Evolutionary conservation across 495 filamentous ascomycete species (phyloP), one percentile per base, ranked within the genome.

Genomic region (Beverwykella pulmonaria): DNA sequence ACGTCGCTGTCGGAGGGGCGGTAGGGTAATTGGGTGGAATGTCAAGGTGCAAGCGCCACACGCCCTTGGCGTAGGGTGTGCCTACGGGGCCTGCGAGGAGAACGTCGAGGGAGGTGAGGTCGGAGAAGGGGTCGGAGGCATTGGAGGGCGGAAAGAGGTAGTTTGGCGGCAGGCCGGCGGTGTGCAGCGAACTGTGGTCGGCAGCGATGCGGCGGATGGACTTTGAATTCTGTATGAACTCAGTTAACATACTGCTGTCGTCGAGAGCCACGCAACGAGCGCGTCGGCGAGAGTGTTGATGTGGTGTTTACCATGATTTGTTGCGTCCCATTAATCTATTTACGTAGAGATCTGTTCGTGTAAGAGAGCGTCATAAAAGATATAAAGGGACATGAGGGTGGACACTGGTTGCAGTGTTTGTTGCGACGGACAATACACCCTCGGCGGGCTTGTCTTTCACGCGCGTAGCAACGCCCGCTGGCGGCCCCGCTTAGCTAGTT

Each of bases 21-120:
- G 79, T 78, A 5, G 88, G 88, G 66, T 90, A 91, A 50, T 82
- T 84, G 1, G 81, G 75, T 1, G 88, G 88, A 58, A 91, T 87
- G 44, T 82, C 82, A 29, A 91, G 76, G 52, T 85, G 80, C 10
- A 91, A 74, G 59, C 79, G 84, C 85, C 83, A 89, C 22, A 88
- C 67, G 7, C 86, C 86, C 23, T 78, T 71, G 0, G 80, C 75
- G 69, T 88, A 91, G 6, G 88, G 86, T 10, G 88, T 91, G 20
- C 84, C 84, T 12, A 80, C 79, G 1, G 88, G 88, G 0, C 88
- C 88, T 1, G 82, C 80, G 39, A 90, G 80, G 44, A 89, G 78
- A 39, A 88, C 77, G 14, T 78, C 78, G 57, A 91, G 76, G 32
- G 84, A 81, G 2, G 84, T 86, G 1, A 91, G 78, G 69, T 89